phyloP scores from a whole-genome alignment of 768 basidiomycete genomes.

The Clitopilus hobsonii region DNA sequence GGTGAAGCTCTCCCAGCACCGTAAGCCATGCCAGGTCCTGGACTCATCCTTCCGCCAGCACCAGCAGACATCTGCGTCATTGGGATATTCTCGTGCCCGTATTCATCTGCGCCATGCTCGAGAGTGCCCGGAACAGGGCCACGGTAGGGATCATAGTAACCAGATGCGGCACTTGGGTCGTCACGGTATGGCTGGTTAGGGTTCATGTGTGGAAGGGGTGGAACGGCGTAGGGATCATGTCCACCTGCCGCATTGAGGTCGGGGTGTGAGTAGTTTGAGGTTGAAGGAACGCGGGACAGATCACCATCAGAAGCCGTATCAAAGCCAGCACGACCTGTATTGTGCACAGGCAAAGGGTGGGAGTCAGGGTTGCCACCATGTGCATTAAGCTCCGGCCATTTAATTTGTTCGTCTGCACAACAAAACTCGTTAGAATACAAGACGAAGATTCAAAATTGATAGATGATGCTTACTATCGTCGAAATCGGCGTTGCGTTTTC shows the following conservation, averaged over 20 bases:
- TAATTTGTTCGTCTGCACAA: slow-evolving; percentile 71
- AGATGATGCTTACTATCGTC: slow-evolving; percentile 71
- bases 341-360: slow-evolving; percentile 63
- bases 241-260: slow-evolving; percentile 38
- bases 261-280: slow-evolving; percentile 41
- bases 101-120: slow-evolving; percentile 33
- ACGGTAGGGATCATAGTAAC: slow-evolving; percentile 78
- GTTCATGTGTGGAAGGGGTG: slow-evolving; percentile 77
- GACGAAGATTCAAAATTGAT: not conserved
- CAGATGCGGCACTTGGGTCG: slow-evolving; percentile 46
- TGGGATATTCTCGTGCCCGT: slow-evolving; percentile 59
- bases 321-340: slow-evolving; percentile 70
- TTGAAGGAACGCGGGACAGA: slow-evolving; percentile 48
- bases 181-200: slow-evolving; percentile 75
- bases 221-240: slow-evolving; percentile 75
- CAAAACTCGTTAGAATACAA: slow-evolving; percentile 4
- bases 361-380: slow-evolving; percentile 46
- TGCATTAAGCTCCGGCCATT: slow-evolving; percentile 84
- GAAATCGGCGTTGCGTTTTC: slow-evolving; percentile 71
- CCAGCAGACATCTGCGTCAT: slow-evolving; percentile 60
- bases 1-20: slow-evolving; percentile 24
- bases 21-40: slow-evolving; percentile 33
- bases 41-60: slow-evolving; percentile 25
- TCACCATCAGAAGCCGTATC: slow-evolving; percentile 60
- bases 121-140: slow-evolving; percentile 70